phyloP scores from a whole-genome alignment of 805 yeast species.

The Babjeviella inositovora region DNA sequence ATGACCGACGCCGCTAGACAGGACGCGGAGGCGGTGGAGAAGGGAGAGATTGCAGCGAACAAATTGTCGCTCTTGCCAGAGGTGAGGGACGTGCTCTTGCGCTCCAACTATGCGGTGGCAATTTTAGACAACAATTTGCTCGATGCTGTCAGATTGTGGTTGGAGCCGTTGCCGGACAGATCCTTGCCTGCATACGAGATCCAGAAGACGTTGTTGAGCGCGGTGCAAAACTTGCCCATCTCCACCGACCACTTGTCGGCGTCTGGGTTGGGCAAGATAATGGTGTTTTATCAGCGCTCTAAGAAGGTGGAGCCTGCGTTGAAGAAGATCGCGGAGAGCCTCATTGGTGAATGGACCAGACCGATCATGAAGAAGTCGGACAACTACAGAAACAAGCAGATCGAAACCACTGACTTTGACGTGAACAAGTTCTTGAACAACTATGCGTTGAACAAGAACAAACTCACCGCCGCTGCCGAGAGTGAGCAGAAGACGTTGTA shows the following conservation, averaged over 20 bases:
- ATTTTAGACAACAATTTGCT: conserved; percentile 85
- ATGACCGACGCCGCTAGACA: conserved; percentile 81
- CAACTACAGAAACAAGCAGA: conserved; percentile 77
- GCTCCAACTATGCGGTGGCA: conserved; percentile 79
- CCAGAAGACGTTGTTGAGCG: conserved; percentile 70
- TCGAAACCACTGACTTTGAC: conserved; percentile 55
- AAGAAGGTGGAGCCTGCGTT: conserved; percentile 77
- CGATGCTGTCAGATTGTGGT: conserved; percentile 91
- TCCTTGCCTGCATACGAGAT: conserved; percentile 96
- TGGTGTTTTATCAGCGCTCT: conserved; percentile 84
- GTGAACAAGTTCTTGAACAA: conserved; percentile 36
- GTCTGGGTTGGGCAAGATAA: conserved; percentile 84
- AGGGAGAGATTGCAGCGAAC: conserved; percentile 55
- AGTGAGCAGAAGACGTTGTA: conserved; percentile 34
- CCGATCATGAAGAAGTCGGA: conserved; percentile 94
- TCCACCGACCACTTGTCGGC: conserved; percentile 93
- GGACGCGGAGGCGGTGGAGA: conserved; percentile 44
- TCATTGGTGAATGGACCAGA: conserved; percentile 96
- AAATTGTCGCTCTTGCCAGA: conserved; percentile 69
- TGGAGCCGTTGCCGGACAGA: conserved; percentile 96
- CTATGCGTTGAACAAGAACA: no score
- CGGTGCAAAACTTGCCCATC: conserved; percentile 69
- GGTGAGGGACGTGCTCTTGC: conserved; percentile 60
- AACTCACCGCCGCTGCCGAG: conserved; percentile 15
- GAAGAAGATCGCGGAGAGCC: conserved; percentile 77